Base-by-base conservation (phyloP, 1,284 basidiomycete genomes). In the Marasmius tenuissimus region DNA sequence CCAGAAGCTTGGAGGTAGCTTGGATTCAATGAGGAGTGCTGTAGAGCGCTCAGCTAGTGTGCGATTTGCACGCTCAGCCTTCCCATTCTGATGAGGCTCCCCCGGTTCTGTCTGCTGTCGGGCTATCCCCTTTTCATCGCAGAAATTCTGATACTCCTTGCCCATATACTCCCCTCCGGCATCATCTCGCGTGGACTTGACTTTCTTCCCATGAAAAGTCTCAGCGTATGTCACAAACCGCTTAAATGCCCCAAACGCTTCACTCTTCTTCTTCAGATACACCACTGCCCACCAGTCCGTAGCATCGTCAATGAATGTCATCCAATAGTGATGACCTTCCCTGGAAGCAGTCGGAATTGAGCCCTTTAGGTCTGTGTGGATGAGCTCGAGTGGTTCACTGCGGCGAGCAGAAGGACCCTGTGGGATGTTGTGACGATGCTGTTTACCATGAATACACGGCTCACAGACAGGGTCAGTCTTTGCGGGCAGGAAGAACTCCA, bases 291-390 rank as follows among this genome's bases (percentile, higher is more conserved):
- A 62, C 20, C 68, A 68, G 7, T 64, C 59, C 3, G 68, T 66
- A 45, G 61, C 65, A 56, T 77, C 70, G 64, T 78, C 72, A 56
- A 76, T 73, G 62, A 76, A 75, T 1, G 69, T 71, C n/a, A 76
- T 65, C 69, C 70, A 73, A 64, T 76, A 78, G 6, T 63, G 64
- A 51, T 67, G 70, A 5, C 75, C 75, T 34, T 64, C n/a, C n/a
- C 60, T 16, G 47, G 60, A 27, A 18, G 67, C 63, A 14, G n/a
- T n/a, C n/a, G 68, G 66, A 12, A 75, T 58, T 38, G 68, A 75
- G 47, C 74, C 74, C 61, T 75, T 68, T 7, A 78, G 61, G 60
- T 79, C 77, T 45, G 71, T 65, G 65, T 76, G 77, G 22, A 78
- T 66, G 10, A 11, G 71, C 68, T n/a, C n/a, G n/a, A 16, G 76